These are phyloP conservation scores for Podaxis sp. DNA, from an alignment of 768 basidiomycete species.

Conservation along the genomic window DNA sequence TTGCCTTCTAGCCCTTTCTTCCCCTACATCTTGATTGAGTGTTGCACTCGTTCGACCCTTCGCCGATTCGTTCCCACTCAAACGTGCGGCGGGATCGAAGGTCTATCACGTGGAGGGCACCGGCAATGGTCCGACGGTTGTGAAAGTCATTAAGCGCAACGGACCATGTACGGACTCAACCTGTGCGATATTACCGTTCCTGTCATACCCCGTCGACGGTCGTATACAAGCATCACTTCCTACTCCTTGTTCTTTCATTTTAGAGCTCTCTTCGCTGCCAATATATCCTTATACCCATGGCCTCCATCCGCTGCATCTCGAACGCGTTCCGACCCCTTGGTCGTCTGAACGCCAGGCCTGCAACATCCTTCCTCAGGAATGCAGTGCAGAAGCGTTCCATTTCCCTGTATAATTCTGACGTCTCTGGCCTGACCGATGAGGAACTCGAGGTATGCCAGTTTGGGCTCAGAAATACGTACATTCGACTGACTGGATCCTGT, in stretches of 20 bases:
- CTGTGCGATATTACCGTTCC: background rate
- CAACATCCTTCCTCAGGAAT: background rate
- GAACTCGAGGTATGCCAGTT: constrained; percentile 65
- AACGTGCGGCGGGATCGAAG: background rate
- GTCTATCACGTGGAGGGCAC: constrained; percentile 11
- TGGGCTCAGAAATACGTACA: background rate
- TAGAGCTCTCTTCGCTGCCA: background rate
- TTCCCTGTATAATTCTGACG: constrained; percentile 68
- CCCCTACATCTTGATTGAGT: background rate
- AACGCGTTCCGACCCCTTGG: constrained; percentile 2
- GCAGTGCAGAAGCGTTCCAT: constrained; percentile 31
- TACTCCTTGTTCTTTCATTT: background rate
- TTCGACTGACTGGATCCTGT: constrained; percentile 6
- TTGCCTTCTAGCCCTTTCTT: background rate
- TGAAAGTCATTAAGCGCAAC: background rate
- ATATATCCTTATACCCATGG: constrained; percentile 5
- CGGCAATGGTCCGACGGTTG: constrained; percentile 13
- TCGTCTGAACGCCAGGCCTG: constrained; percentile 5
- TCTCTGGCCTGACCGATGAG: constrained; percentile 78
- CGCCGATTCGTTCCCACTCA: no score
- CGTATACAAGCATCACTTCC: background rate
- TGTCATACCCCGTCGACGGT: background rate
- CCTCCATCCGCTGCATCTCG: constrained; percentile 9
- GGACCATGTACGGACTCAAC: background rate
- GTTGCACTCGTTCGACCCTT: background rate